Percentiles rank a stretch among this genome's conserved stretches.
These are phyloP conservation scores for Cyberlindnera misumaiensis DNA, from an alignment of 805 yeast genomes.

Conservation along the genomic window DNA sequence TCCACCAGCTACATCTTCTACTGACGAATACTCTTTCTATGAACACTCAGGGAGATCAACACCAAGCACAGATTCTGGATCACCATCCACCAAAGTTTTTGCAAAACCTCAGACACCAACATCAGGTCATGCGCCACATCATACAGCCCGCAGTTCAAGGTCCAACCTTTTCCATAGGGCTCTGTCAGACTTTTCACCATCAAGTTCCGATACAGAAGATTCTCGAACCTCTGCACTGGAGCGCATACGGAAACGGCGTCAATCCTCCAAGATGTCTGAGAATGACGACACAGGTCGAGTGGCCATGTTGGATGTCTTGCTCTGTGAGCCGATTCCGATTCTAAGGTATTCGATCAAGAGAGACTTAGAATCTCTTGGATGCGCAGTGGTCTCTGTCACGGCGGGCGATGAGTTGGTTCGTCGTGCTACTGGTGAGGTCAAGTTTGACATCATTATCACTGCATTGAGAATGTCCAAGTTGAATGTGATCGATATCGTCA, in stretches of 20 bases:
- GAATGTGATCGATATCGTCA: constrained; percentile 70
- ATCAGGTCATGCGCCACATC: constrained; percentile 8
- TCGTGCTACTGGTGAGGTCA: constrained; percentile 74
- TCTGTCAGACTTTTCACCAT: constrained; percentile 37
- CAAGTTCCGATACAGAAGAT: constrained; percentile 63
- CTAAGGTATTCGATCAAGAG: constrained; percentile 61
- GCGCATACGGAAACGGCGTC: constrained; percentile 48
- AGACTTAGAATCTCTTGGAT: constrained; percentile 62
- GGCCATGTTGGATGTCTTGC: constrained; percentile 54
- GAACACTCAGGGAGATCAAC: constrained; percentile 28
- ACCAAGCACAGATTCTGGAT: constrained; percentile 27
- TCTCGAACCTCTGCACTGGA: constrained; percentile 41
- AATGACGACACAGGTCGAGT: constrained; percentile 7
- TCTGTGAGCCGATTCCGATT: constrained; percentile 85
- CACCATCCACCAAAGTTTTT: constrained; percentile 17
- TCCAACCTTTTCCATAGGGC: constrained; percentile 18
- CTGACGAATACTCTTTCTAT: constrained; percentile 24
- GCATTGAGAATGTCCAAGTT: constrained; percentile 63
- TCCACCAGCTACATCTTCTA: constrained; percentile 23
- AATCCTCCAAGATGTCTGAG: constrained; percentile 35
- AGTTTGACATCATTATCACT: constrained; percentile 77
- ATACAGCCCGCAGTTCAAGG: constrained; percentile 15
- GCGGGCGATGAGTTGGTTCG: constrained; percentile 81
- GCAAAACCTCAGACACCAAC: constrained; percentile 20
- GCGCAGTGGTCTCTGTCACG: constrained; percentile 69